Evolutionary conservation across 129 eudicot genomes (phyloP).

Genomic region (Pittosporum tobira): DNA sequence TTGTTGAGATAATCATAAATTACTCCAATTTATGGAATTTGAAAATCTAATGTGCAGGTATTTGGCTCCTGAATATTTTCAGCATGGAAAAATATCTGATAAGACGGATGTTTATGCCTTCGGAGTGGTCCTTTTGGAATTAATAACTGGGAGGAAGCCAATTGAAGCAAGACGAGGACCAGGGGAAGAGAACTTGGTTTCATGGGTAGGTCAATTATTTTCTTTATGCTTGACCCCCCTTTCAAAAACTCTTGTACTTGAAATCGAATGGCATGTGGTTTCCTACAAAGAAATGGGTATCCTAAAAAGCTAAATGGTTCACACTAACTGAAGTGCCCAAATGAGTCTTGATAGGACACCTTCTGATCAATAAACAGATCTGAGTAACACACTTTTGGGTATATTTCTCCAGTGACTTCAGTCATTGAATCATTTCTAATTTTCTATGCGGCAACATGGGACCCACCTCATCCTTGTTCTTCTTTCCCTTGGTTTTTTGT

Average conservation of each 20-base stretch:
- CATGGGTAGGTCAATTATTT: slow-evolving; percentile 60
- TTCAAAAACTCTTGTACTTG: neutral
- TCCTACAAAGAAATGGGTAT: neutral
- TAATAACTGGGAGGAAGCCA: slow-evolving; percentile 86
- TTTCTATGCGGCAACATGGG: neutral
- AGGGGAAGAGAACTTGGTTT: slow-evolving; percentile 87
- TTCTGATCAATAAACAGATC: too few species aligned
- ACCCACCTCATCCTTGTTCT: neutral
- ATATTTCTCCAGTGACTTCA: too few species aligned
- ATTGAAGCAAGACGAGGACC: slow-evolving; percentile 74
- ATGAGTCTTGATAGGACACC: neutral
- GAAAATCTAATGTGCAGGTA: slow-evolving; percentile 37
- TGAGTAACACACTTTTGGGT: too few species aligned
- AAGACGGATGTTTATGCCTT: slow-evolving; percentile 97
- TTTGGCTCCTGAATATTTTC: slow-evolving; percentile 97
- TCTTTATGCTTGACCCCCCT: neutral
- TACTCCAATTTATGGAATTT: neutral
- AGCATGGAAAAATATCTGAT: slow-evolving; percentile 96
- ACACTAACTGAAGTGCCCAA: neutral
- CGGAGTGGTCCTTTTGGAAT: slow-evolving; percentile 89
- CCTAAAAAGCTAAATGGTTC: neutral
- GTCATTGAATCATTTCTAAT: too few species aligned
- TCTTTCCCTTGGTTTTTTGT: too few species aligned
- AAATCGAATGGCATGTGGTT: neutral
- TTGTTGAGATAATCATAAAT: neutral